Base-by-base conservation (phyloP, 2,329 filamentous ascomycete genomes). In the Paramyrothecium roridum region DNA sequence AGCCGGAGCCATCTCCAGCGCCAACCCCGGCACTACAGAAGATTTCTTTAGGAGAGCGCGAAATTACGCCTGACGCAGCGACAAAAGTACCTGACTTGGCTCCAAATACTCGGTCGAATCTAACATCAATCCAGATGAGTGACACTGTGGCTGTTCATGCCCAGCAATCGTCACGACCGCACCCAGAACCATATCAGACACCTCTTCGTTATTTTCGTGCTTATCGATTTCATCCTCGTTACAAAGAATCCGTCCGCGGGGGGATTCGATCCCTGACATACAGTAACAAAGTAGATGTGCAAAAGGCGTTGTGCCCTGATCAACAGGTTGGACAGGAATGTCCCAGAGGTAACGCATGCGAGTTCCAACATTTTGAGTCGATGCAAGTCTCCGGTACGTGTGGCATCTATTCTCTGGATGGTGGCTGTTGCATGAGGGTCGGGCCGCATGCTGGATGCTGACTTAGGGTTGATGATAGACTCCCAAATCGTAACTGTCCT, bases 191-290 rank as follows among this genome's bases (percentile, higher is more conserved):
- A 2, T 99, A 99, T 73, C 81, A 89, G 67, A 96, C 91, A 67
- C 90, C 92, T 33, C 79, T 99, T 57, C 85, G 84, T 62, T 83
- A 84, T 63, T 97, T 98, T 72, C 91, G 86, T 70, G 88, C 90
- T 40, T 99, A 90, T 74, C 91, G 93, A 63, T 97, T 93, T 69
- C 93, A 98, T 68, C 90, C 91, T 33, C 79, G 83, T 52, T 98
- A 87, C 73, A 77, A 80, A 61, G 72, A 88, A 51, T 77, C 84
- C 55, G 86, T 96, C 55, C 70, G 84, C 54, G 88, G 87, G 59
- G 93, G 93, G 47, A 88, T 92, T 67, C 87, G 89, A 68, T 98
- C 95, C 60, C 80, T 96, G 77, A 98, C 93, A 47, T 98, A 93
- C 76, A 97, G 91, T 75, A 90, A 96, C 73, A 88, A 87, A 63